These are phyloP conservation scores for Teratosphaeria viscida DNA, from an alignment of 2,329 filamentous ascomycete genomes.

Conservation along the genomic window DNA sequence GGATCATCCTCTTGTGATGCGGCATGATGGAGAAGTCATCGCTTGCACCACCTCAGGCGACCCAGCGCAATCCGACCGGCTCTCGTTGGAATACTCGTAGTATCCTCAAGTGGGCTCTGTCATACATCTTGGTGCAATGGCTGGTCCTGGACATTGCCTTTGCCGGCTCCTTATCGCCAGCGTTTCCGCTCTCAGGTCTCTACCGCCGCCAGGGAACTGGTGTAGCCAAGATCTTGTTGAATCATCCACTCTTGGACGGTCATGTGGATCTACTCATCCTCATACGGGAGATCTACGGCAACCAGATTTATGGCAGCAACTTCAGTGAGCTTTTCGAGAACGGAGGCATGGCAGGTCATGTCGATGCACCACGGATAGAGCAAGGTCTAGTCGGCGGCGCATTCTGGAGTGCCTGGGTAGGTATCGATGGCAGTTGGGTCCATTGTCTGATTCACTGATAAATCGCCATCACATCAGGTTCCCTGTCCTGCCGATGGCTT, in stretches of 20 bases:
- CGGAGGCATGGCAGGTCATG: constrained; percentile 57
- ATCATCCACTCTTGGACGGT: constrained; percentile 48
- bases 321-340: constrained; percentile 68
- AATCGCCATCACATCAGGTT: constrained; percentile 27
- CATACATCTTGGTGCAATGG: neutral
- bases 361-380: constrained; percentile 67
- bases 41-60: neutral
- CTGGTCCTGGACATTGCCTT: neutral
- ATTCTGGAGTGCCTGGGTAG: constrained; percentile 77
- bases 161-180: neutral
- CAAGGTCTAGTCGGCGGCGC: constrained; percentile 66
- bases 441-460: no score
- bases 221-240: constrained; percentile 6
- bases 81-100: neutral
- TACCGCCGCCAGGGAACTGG: neutral
- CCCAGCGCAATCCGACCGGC: neutral
- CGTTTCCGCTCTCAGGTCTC: neutral
- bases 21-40: neutral
- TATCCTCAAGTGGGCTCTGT: neutral
- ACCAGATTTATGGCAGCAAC: constrained; percentile 58
- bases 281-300: constrained; percentile 56
- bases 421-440: neutral
- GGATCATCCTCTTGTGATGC: neutral
- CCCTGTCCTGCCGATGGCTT: constrained; percentile 62
- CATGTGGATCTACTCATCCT: constrained; percentile 79